Evolutionary conservation across 768 basidiomycete genomes (phyloP).

Genomic region (Termitomyces sp.): DNA sequence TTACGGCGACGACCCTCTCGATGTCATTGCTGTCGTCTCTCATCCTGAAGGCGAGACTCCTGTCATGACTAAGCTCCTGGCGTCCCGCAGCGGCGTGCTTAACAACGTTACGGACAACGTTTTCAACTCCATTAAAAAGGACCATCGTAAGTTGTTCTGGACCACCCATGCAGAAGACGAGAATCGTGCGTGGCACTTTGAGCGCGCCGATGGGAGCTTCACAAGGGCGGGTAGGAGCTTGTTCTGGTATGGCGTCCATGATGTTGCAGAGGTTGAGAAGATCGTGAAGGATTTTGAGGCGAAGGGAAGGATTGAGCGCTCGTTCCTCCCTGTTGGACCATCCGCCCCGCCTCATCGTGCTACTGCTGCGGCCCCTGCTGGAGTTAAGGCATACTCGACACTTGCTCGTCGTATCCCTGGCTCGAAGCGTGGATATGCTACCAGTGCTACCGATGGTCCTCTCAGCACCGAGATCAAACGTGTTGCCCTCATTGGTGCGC

Average conservation of each 20-base stretch:
- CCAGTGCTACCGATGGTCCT: slow-evolving; percentile 38
- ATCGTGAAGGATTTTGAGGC: slow-evolving; percentile 70
- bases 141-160: slow-evolving; percentile 94
- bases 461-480: slow-evolving; percentile 66
- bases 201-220: slow-evolving; percentile 96
- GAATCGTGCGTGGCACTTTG: slow-evolving; percentile 97
- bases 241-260: slow-evolving; percentile 97
- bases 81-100: slow-evolving; percentile 82
- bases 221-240: slow-evolving; percentile 88
- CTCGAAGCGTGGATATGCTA: slow-evolving; percentile 74
- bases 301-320: slow-evolving; percentile 79
- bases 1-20: slow-evolving; percentile 97
- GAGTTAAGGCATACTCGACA: slow-evolving; percentile 55
- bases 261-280: slow-evolving; percentile 86
- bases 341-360: slow-evolving; percentile 53
- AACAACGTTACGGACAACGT: slow-evolving; percentile 98
- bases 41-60: slow-evolving; percentile 86
- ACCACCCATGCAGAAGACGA: slow-evolving; percentile 96
- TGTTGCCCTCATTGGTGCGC: slow-evolving; percentile 91
- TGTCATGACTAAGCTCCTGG: slow-evolving; percentile 88
- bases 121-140: slow-evolving; percentile 93
- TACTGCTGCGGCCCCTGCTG: slow-evolving; percentile 22
- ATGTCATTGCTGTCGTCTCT: slow-evolving; percentile 90
- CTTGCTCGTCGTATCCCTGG: slow-evolving; percentile 43
- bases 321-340: slow-evolving; percentile 85